Evolutionary conservation across 2,329 filamentous ascomycete genomes (phyloP).

Genomic region (Pestalotiopsis sp.): DNA sequence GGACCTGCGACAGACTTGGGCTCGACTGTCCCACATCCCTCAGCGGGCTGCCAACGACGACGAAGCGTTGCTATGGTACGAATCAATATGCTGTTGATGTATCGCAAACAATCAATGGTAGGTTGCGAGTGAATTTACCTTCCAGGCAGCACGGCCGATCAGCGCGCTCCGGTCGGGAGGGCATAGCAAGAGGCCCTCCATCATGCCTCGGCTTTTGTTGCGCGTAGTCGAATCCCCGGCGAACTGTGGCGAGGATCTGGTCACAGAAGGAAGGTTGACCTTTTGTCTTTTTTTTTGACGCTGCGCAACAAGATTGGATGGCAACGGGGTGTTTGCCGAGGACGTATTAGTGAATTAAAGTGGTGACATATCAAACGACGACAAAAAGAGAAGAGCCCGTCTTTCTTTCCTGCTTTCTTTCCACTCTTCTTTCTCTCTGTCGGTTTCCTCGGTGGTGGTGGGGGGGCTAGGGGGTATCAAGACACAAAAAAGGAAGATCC

Average conservation of each 20-base stretch:
- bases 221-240: not conserved
- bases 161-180: constrained; percentile 54
- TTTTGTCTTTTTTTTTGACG: not conserved
- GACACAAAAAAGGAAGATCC: not conserved
- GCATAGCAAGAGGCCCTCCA: constrained; percentile 51
- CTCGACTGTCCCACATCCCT: constrained; percentile 36
- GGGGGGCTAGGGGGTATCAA: constrained; percentile 1
- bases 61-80: constrained; percentile 53
- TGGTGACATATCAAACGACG: not conserved
- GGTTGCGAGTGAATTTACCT: constrained; percentile 37
- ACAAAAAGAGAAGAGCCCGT: not conserved
- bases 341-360: constrained; percentile 4
- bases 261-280: not conserved
- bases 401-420: constrained; percentile 13
- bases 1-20: constrained; percentile 38
- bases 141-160: constrained; percentile 52
- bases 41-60: constrained; percentile 49
- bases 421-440: not conserved
- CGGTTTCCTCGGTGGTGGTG: not conserved
- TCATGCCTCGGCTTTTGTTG: constrained; percentile 21
- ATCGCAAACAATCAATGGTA: constrained; percentile 6
- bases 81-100: constrained; percentile 14
- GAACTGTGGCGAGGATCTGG: not conserved
- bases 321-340: not conserved
- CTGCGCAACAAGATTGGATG: not conserved